Evolutionary conservation across 2,329 filamentous ascomycete species (phyloP), one percentile per base, ranked within the genome.

Genomic region (Pestalotiopsis sp.): DNA sequence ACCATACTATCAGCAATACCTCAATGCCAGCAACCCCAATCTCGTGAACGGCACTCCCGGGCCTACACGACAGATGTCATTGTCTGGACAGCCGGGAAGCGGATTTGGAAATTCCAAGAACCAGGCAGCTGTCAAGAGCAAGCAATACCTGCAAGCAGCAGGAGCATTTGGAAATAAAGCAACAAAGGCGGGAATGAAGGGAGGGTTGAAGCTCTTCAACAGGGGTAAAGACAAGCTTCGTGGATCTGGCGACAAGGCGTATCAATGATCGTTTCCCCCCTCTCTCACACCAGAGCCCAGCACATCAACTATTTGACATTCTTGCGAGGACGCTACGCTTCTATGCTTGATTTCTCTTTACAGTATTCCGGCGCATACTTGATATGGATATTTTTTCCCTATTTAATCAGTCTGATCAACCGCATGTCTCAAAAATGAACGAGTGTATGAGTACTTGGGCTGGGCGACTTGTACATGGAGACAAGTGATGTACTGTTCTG

Each of bases 91-190:
- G 67, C 81, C 79, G 38, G 74, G 79, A 62, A 82, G 81, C 74
- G 79, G 82, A 44, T 85, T 88, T 71, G 84, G 84, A 56, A 82
- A 85, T 68, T 88, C 88, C 62, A 81, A 86, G 69, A 84, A 87
- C 71, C 89, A 92, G 75, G 88, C 94, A 77, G 92, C 93, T 73
- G 87, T 90, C 52, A 95, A 94, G 83, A 91, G 94, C 78, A 98
- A 97, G 82, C 94, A 97, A 74, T 83, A 98, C 35, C 86, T 98
- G 76, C 92, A 96, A 71, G 91, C 91, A 24, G 94, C 94, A 66
- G 94, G 93, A 65, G 93, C 92, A 75, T 94, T 94, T 71, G 94
- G 94, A 66, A 98, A 97, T 81, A 95, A 94, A 65, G 94, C 94
- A 72, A 93, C 92, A 82, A 94, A 93, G 77, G 93, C 94, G 68